Base-by-base conservation (phyloP, 2,329 filamentous ascomycete genomes). In the Triangularia verruculosa region DNA sequence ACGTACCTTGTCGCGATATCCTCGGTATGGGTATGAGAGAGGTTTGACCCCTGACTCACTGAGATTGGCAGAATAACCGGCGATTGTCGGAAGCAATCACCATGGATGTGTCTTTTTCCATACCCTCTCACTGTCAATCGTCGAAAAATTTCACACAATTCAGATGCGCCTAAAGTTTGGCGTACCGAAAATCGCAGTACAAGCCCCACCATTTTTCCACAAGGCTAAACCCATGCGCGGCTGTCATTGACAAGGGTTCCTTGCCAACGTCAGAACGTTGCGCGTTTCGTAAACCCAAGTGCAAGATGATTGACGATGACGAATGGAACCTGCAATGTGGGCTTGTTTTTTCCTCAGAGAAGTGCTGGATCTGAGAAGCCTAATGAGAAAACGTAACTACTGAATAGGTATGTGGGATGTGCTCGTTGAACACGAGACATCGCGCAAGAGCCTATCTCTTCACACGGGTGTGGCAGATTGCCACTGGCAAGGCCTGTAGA, bases 11-110 rank as follows among this genome's bases (percentile, higher is more conserved):
- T 54, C 27, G 51, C 34, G 61, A 25, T 34, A 32, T 25, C 30
- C 34, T 61, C 63, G 52, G 15, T 52, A 47, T 47, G 39, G 39
- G n/a, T 47, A 58, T 59, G 39, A 52, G 61, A 61, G 61, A 62
- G 58, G 60, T 65, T 65, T 64, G 25, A 61, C n/a, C 25, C 54
- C 34, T 63, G 52, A 30, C 55, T 61, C 61, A 54, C 59, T 57
- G 57, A 32, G 24, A 24, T 25, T 54, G 25, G 51, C 12, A 51
- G 28, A 57, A 17, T 57, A 62, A 32, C 53, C 52, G 65, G 59
- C 52, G 43, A 27, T 27, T 60, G 32, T 55, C 34, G 47, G 61
- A 59, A 28, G 17, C 30, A 47, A 51, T 58, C 22, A 63, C 59
- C 61, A 56, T 63, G 55, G 52, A 25, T 27, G 54, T 58, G 54